Evolutionary conservation across 208 protist genomes (phyloP), one percentile per base, ranked within the genome.

Genomic region (Spongospora subterranea): DNA sequence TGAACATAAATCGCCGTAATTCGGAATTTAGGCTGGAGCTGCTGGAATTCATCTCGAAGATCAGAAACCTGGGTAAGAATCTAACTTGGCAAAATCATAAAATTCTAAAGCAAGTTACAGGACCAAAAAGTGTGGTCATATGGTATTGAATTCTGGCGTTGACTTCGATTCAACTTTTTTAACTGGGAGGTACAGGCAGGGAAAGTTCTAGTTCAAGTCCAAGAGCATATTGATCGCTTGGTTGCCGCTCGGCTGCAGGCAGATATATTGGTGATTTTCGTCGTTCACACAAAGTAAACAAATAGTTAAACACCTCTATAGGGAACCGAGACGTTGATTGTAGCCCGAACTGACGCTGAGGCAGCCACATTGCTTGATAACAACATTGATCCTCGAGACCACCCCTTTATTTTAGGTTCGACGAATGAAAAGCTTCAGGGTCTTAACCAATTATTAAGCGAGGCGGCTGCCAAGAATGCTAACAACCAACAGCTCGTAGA

Each of bases 31-130:
- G 89, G 91, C 93, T 24, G 96, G 96, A 54, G 96, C 96, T 0
- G 93, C 95, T 53, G 96, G 95, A 41, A 92, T 97, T 29, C 96
- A 97, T 94, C 94, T 96, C 45, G 96, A 97, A 92, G 96, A 97
- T 92, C 96, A 97, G 94, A 92, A 95, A 76, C 94, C 95, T 41
- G 95, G 95, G n/a, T n/a, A n/a, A n/a, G n/a, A n/a, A n/a, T n/a
- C n/a, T n/a, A n/a, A n/a, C n/a, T n/a, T n/a, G n/a, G n/a, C n/a
- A n/a, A n/a, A n/a, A n/a, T n/a, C n/a, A n/a, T n/a, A n/a, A n/a
- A n/a, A n/a, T n/a, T n/a, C n/a, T n/a, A n/a, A n/a, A n/a, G n/a
- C n/a, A n/a, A n/a, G n/a, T n/a, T n/a, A n/a, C n/a, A n/a, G n/a
- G 77, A 96, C 95, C 35, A 96, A 96, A 92, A 96, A 96, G 92